Percentiles rank a stretch among this genome's conserved stretches.
phyloP scores from a whole-genome alignment of 2,329 filamentous ascomycete species.

The Orbilia quercus region DNA sequence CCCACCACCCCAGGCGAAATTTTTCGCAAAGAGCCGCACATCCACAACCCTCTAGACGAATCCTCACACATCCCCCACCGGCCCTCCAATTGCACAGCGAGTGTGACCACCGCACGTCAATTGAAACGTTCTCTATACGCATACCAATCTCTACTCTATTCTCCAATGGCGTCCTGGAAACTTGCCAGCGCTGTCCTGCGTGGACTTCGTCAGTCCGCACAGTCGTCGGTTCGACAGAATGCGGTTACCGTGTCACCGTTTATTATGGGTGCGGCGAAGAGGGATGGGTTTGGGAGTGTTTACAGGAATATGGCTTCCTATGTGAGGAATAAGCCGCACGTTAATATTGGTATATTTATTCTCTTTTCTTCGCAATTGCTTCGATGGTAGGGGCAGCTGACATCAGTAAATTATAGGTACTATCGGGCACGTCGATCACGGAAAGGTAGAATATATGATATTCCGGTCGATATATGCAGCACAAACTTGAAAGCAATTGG shows the following conservation, averaged over 20 bases:
- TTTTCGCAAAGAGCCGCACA: constrained; percentile 54
- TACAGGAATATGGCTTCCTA: constrained; percentile 66
- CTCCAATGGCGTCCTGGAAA: constrained; percentile 60
- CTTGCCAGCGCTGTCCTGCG: constrained; percentile 58
- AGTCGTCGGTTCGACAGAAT: constrained; percentile 56
- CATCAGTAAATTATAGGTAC: constrained; percentile 73
- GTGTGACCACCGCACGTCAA: constrained; percentile 1
- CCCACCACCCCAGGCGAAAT: constrained; percentile 34
- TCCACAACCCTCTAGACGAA: constrained; percentile 6
- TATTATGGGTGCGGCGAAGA: constrained; percentile 63
- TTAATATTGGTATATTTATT: constrained; percentile 83
- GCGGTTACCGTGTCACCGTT: constrained; percentile 48
- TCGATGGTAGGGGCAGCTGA: constrained; percentile 6
- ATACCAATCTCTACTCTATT: constrained; percentile 29
- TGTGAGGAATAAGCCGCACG: constrained; percentile 93
- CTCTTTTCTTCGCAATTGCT: constrained; percentile 3
- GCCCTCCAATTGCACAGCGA: constrained; percentile 5
- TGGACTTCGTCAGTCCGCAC: constrained; percentile 54
- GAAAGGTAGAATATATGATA: constrained; percentile 76
- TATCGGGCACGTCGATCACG: constrained; percentile 99
- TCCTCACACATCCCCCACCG: neutral
- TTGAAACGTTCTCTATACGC: neutral
- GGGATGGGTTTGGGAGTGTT: constrained; percentile 65
- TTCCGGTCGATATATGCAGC: constrained; percentile 51
- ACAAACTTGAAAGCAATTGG: no score